These are phyloP conservation scores for Aureobasidium lini DNA, from an alignment of 2,329 filamentous ascomycete genomes.

Conservation along the genomic window DNA sequence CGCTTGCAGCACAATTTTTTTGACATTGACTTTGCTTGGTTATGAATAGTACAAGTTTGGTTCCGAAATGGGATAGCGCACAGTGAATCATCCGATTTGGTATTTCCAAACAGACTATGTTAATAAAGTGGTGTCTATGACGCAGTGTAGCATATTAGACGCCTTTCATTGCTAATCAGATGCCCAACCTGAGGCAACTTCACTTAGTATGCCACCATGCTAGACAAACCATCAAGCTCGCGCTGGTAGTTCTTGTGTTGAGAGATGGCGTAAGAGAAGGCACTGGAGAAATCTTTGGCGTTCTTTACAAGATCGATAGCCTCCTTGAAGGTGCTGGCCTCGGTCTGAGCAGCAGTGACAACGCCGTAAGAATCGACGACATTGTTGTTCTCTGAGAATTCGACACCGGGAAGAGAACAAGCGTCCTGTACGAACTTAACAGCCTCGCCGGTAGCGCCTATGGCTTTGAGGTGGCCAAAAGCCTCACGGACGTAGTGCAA, in stretches of 20 bases:
- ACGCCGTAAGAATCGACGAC: conserved; percentile 68
- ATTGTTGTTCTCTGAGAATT: conserved; percentile 42
- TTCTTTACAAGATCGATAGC: conserved; percentile 57
- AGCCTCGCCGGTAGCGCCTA: conserved; percentile 67
- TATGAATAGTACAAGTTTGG: too few relatives aligned
- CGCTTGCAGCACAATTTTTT: too few relatives aligned
- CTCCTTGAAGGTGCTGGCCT: conserved; percentile 54
- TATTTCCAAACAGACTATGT: too few relatives aligned
- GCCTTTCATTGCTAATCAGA: neutral
- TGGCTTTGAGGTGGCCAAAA: conserved; percentile 73
- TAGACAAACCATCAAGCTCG: conserved; percentile 62
- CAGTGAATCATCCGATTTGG: too few relatives aligned
- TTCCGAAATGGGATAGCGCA: too few relatives aligned
- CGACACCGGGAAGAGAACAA: conserved; percentile 39
- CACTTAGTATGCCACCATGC: conserved; percentile 60
- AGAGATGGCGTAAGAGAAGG: conserved; percentile 62
- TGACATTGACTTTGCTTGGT: too few relatives aligned
- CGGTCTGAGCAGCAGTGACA: conserved; percentile 53
- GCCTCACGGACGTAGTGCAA: conserved; percentile 72
- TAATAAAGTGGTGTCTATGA: too few relatives aligned
- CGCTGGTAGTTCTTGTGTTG: conserved; percentile 67
- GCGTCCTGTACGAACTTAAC: conserved; percentile 54
- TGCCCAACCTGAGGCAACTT: neutral
- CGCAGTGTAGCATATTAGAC: neutral
- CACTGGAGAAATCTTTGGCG: conserved; percentile 60